phyloP scores from a whole-genome alignment of 306 rosid genomes.

The Medicago arabica region DNA sequence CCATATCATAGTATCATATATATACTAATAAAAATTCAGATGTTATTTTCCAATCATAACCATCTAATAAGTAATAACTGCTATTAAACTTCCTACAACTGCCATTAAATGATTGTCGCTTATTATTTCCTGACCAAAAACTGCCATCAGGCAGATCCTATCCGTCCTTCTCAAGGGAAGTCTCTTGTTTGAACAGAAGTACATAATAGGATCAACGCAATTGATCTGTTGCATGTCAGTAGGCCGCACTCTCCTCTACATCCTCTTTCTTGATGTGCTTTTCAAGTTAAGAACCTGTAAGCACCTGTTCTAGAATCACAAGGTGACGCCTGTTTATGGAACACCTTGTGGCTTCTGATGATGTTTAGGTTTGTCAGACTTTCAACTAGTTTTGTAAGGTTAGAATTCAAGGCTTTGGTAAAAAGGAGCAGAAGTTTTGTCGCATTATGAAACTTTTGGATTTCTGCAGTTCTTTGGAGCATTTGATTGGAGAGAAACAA shows the following conservation, averaged over 20 bases:
- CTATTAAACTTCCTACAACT: background rate
- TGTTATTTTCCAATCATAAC: background rate
- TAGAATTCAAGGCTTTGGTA: slow-evolving; percentile 10
- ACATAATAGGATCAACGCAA: slow-evolving; percentile 3
- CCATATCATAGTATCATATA: slow-evolving; percentile 4
- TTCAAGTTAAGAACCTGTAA: slow-evolving; percentile 14
- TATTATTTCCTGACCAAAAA: background rate
- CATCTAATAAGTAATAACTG: background rate
- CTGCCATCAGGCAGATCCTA: background rate
- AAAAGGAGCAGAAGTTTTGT: slow-evolving; percentile 11
- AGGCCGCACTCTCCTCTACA: slow-evolving; percentile 6
- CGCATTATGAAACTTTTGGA: slow-evolving; percentile 15
- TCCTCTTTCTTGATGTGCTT: slow-evolving; percentile 17
- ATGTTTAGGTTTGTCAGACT: slow-evolving; percentile 20
- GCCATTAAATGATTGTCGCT: background rate
- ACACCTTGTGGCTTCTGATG: background rate
- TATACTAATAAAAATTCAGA: background rate
- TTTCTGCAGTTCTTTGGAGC: background rate
- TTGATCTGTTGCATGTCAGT: slow-evolving; percentile 3
- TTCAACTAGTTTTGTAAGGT: slow-evolving; percentile 6
- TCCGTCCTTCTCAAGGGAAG: no score
- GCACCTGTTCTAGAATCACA: background rate
- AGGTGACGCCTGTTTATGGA: background rate
- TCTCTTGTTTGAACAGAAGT: slow-evolving; percentile 1
- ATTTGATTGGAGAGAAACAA: slow-evolving; percentile 30